Percentiles rank a stretch among this genome's conserved stretches.
phyloP scores from a whole-genome alignment of 1,139 yeast species.

The Lodderomyces theae region DNA sequence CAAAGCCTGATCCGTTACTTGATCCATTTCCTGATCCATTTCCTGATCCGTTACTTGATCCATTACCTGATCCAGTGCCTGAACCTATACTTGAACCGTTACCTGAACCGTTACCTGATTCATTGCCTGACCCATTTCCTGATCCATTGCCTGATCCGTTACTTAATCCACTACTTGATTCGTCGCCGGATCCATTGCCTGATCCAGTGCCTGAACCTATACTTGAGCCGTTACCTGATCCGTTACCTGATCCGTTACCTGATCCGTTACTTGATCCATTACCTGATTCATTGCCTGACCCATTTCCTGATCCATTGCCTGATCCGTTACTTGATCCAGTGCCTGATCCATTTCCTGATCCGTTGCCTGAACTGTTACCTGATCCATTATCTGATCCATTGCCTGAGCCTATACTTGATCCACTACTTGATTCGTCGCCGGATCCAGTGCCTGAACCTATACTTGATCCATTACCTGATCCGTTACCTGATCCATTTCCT shows the following conservation, averaged over 20 bases:
- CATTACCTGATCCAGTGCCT: background rate
- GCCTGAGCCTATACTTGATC: background rate
- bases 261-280: too few relatives aligned
- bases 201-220: background rate
- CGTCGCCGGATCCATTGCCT: background rate
- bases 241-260: background rate
- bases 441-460: background rate
- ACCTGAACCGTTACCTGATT: background rate
- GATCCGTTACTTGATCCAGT: too few relatives aligned
- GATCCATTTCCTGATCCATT: background rate
- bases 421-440: background rate
- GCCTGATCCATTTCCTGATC: background rate
- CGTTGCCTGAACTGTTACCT: background rate
- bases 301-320: background rate
- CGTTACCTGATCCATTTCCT: background rate
- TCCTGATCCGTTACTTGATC: background rate
- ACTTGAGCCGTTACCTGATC: background rate
- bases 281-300: background rate
- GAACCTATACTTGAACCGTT: background rate
- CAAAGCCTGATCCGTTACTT: background rate
- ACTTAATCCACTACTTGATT: background rate
- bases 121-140: conserved; percentile 1
- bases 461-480: background rate
- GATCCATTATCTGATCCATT: background rate
- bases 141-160: background rate